Conservation (phyloP, 768 basidiomycete species). For the Scleroderma bovista region DNA sequence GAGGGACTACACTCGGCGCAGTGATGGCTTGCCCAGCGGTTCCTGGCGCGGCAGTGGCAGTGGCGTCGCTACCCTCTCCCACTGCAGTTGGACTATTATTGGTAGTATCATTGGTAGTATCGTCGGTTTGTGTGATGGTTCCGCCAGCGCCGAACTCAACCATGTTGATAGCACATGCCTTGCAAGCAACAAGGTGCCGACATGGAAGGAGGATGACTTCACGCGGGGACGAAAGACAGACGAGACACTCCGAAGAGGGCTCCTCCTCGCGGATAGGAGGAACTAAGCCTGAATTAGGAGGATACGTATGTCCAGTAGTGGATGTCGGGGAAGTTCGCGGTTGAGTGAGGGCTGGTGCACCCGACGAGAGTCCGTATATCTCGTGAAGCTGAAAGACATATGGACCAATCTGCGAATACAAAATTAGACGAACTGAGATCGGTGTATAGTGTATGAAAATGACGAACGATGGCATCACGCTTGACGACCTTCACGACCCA, state of each 20-base stretch:
- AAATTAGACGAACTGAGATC: background rate
- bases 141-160: conserved; percentile 96
- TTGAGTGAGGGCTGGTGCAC: conserved; percentile 33
- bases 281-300: conserved; percentile 31
- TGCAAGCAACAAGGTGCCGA: conserved; percentile 90
- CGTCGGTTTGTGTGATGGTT: conserved; percentile 59
- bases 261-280: conserved; percentile 49
- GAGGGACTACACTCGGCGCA: conserved; percentile 20
- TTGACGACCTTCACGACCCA: conserved; percentile 94
- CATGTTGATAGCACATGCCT: conserved; percentile 95
- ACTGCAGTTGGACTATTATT: conserved; percentile 25
- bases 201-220: conserved; percentile 94
- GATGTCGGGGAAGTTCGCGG: conserved; percentile 34
- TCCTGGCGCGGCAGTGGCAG: conserved; percentile 17
- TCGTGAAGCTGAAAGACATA: conserved; percentile 95
- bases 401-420: conserved; percentile 66
- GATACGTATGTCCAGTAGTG: conserved; percentile 41
- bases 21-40: conserved; percentile 2
- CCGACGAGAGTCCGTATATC: conserved; percentile 83
- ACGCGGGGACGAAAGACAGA: conserved; percentile 82
- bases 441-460: conserved; percentile 1
- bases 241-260: conserved; percentile 82
- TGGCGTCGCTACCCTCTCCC: conserved; percentile 19
- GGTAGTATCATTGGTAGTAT: conserved; percentile 23
- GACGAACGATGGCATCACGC: conserved; percentile 74